Conservation (phyloP, 129 eudicot genomes). For the Pittosporum tobira region DNA sequence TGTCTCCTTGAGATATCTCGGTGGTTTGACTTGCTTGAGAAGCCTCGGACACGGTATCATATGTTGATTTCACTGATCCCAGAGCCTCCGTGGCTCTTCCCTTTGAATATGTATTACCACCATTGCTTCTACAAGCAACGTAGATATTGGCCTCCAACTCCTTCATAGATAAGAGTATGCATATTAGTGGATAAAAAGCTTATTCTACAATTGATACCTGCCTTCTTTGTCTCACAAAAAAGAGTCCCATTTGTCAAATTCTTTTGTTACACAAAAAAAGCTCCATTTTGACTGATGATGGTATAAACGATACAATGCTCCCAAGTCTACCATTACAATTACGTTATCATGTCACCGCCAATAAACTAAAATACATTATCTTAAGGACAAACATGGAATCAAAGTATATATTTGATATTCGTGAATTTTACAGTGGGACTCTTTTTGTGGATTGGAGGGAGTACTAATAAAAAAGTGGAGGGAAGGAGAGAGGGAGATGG, state of each 20-base stretch:
- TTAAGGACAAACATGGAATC: too few relatives aligned
- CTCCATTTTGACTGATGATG: too few relatives aligned
- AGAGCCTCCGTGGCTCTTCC: conserved; percentile 22
- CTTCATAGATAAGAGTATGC: conserved; percentile 5
- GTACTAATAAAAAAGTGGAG: too few relatives aligned
- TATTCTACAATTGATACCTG: neutral
- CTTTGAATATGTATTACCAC: conserved; percentile 23
- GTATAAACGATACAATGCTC: too few relatives aligned
- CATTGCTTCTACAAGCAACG: conserved; percentile 23
- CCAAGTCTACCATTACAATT: too few relatives aligned
- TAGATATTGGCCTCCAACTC: conserved; percentile 26
- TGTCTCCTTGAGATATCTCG: conserved; percentile 52
- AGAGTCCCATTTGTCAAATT: too few relatives aligned
- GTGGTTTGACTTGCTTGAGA: conserved; percentile 49
- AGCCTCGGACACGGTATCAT: conserved; percentile 39
- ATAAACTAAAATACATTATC: too few relatives aligned
- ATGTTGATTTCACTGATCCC: conserved; percentile 16
- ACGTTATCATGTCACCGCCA: too few relatives aligned
- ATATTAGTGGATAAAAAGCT: neutral
- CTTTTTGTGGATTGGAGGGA: neutral
- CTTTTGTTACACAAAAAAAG: too few relatives aligned
- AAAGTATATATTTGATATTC: too few relatives aligned
- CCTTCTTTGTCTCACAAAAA: too few relatives aligned
- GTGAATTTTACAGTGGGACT: too few relatives aligned
- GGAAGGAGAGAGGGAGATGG: neutral